These are phyloP conservation scores for Skeletonema costatum DNA, from an alignment of 108 stramenopile species.

Conservation along the genomic window DNA sequence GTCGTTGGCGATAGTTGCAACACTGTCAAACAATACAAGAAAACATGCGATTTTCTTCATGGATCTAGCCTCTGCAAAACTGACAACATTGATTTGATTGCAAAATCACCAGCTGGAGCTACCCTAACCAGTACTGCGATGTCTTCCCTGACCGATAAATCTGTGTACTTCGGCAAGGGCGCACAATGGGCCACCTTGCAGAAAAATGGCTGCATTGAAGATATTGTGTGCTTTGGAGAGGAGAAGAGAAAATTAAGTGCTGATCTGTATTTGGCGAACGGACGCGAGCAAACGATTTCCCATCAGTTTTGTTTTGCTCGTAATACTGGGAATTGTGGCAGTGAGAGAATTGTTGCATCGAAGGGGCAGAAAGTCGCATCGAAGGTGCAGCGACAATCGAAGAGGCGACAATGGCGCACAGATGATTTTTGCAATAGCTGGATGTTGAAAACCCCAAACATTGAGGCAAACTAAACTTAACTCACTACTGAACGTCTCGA, in stretches of 20 bases:
- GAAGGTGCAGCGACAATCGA: not conserved
- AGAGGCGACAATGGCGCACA: not conserved
- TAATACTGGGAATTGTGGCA: slow-evolving; percentile 46
- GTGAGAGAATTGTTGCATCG: not conserved
- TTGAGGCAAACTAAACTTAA: not conserved
- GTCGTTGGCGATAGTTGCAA: slow-evolving; percentile 47
- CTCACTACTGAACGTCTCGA: not conserved
- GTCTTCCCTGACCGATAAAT: slow-evolving; percentile 33
- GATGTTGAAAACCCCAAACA: not conserved
- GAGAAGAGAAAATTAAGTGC: slow-evolving; percentile 16
- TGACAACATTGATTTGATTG: slow-evolving; percentile 61
- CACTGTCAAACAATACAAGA: slow-evolving; percentile 28
- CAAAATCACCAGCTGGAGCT: slow-evolving; percentile 32
- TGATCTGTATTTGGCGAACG: slow-evolving; percentile 37
- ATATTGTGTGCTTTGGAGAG: slow-evolving; percentile 46
- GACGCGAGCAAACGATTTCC: slow-evolving; percentile 18
- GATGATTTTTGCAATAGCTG: not conserved
- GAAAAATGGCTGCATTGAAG: slow-evolving; percentile 33
- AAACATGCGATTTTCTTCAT: slow-evolving; percentile 54
- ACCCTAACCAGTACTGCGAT: slow-evolving; percentile 62
- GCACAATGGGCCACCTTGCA: slow-evolving; percentile 53
- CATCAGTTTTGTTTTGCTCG: slow-evolving; percentile 56
- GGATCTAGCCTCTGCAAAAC: slow-evolving; percentile 54
- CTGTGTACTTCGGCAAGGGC: slow-evolving; percentile 49
- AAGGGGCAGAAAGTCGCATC: too few species aligned